phyloP scores from a whole-genome alignment of 352 stramenopile genomes.

The Peronospora farinosa region DNA sequence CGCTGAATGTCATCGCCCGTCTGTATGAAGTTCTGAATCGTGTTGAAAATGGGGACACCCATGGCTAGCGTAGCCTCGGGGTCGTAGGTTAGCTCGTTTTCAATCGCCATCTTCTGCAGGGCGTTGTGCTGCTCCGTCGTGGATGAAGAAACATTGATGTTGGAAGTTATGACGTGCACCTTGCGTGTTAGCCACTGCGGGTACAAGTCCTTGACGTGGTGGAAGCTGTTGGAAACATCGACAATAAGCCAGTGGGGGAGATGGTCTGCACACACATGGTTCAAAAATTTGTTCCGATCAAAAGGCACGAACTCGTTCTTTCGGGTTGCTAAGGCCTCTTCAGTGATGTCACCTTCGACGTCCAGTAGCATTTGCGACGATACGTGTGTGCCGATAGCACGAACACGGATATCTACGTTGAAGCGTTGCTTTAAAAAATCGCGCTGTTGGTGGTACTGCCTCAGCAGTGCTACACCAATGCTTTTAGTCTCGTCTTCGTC shows the following conservation, averaged over 20 bases:
- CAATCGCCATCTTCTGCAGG: constrained; percentile 63
- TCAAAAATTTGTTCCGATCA: constrained; percentile 61
- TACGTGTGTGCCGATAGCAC: constrained; percentile 63
- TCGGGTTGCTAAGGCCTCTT: constrained; percentile 31
- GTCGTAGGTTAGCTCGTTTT: constrained; percentile 87
- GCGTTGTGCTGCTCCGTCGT: constrained; percentile 62
- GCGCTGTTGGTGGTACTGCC: constrained; percentile 81
- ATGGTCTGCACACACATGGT: constrained; percentile 82
- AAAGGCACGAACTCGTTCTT: constrained; percentile 38
- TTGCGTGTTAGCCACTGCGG: constrained; percentile 85
- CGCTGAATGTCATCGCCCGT: constrained; percentile 87
- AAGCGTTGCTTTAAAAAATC: constrained; percentile 76
- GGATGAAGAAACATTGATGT: constrained; percentile 84
- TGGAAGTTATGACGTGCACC: constrained; percentile 91
- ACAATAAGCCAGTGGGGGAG: constrained; percentile 91
- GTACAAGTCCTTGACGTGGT: constrained; percentile 82
- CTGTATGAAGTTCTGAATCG: constrained; percentile 89
- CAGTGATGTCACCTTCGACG: constrained; percentile 46
- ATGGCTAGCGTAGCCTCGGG: constrained; percentile 72
- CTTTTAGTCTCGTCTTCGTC: constrained; percentile 32
- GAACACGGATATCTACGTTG: constrained; percentile 81
- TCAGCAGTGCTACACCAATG: constrained; percentile 84
- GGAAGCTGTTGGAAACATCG: constrained; percentile 87
- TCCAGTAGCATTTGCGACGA: constrained; percentile 62
- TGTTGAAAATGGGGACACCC: constrained; percentile 89